Base-by-base conservation (phyloP, 176 grass and related monocot species). In the Eleusine coracana region DNA sequence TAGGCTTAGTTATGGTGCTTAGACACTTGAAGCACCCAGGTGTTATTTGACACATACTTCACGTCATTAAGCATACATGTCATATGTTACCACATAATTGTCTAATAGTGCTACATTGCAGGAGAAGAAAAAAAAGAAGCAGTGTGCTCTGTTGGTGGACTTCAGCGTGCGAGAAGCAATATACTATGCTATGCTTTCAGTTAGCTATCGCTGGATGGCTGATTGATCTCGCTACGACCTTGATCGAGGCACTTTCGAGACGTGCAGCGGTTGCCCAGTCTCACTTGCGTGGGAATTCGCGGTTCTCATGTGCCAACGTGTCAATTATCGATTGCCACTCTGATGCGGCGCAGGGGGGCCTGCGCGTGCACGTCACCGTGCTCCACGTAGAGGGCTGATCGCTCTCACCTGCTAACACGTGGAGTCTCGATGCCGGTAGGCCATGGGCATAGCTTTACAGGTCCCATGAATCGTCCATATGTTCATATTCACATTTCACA, bases 261-360 rank as follows among this genome's bases (percentile, higher is more conserved):
- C 80, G 68, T 58, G 66, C 48, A 78, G 1, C 74, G 4, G 55
- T 37, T 63, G 56, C 18, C 17, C 29, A 9, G 34, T 17, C 48
- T 39, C 73, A 46, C 18, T 52, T 45, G 50, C 11, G 12, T 18
- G 16, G 34, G n/a, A 42, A 25, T 29, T 5, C 29, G 66, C 60
- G 79, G 78, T 55, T 7, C 64, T 54, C n/a, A 14, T 16, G n/a
- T 29, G n/a, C 60, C 68, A 66, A 28, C 78, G 75, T 83, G 86
- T 39, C 38, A 21, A 7, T 29, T 77, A 54, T 7, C 11, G 45
- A 38, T 7, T 12, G 11, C 58, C 54, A n/a, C 15, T 6, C 25
- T 46, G 25, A 79, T 12, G 67, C 80, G 25, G 77, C 9, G 25
- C 15, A 21, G 34, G 41, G 55, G 58, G 17, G 11, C 8, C 34